phyloP scores from a whole-genome alignment of 768 basidiomycete species.

The Auriscalpium vulgare region DNA sequence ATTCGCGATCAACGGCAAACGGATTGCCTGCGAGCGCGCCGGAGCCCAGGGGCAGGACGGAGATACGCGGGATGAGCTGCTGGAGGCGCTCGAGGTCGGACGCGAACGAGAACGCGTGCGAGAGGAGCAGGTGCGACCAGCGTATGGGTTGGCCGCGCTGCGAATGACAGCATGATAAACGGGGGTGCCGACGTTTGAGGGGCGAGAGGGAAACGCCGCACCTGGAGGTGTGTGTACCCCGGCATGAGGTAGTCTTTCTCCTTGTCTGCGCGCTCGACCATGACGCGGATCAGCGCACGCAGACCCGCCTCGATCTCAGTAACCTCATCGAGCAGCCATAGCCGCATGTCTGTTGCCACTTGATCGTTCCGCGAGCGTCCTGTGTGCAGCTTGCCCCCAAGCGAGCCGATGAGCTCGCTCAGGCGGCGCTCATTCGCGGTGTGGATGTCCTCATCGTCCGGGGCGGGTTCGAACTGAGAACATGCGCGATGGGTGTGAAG shows the following conservation, averaged over 20 bases:
- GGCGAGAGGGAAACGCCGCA: conserved; percentile 24
- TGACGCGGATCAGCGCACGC: conserved; percentile 74
- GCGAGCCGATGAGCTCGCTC: conserved; percentile 85
- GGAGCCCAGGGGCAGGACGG: conserved; percentile 87
- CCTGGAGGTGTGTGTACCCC: conserved; percentile 97
- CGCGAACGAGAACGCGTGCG: conserved; percentile 91
- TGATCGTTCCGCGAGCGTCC: conserved; percentile 97
- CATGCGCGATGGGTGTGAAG: not conserved
- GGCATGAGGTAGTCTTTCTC: conserved; percentile 89
- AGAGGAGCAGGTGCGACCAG: conserved; percentile 95
- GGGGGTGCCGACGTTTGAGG: not conserved
- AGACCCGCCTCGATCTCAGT: conserved; percentile 57
- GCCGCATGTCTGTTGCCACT: conserved; percentile 95
- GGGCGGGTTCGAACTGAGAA: conserved; percentile 59
- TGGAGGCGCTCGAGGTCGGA: conserved; percentile 80
- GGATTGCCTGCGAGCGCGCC: conserved; percentile 97
- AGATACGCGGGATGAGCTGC: conserved; percentile 82
- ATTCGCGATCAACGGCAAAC: conserved; percentile 88
- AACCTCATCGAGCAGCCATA: conserved; percentile 87
- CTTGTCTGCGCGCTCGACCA: conserved; percentile 88
- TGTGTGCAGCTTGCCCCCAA: conserved; percentile 95
- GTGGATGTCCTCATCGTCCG: conserved; percentile 98
- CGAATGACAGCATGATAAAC: not conserved
- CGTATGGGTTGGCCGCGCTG: conserved; percentile 97
- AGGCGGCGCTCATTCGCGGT: conserved; percentile 96